phyloP scores from a whole-genome alignment of 331 rosid genomes.

The Dryas integrifolia region DNA sequence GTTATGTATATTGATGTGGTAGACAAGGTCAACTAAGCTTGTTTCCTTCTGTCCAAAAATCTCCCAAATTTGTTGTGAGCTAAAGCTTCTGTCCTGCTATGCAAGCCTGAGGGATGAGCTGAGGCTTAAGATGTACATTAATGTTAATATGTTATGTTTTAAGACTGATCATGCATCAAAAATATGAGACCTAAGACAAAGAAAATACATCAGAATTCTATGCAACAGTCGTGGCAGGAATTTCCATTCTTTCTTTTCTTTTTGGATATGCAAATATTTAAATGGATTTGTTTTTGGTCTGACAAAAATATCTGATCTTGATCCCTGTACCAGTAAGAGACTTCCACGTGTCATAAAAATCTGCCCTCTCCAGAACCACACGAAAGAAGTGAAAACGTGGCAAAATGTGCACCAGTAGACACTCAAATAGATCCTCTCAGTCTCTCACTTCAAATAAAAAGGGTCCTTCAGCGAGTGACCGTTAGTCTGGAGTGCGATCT shows the following conservation, averaged over 20 bases:
- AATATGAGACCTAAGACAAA: too few species aligned
- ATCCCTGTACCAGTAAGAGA: slow-evolving; percentile 27
- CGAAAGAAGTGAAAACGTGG: slow-evolving; percentile 46
- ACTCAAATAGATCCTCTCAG: neutral
- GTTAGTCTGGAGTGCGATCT: neutral
- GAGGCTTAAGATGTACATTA: too few species aligned
- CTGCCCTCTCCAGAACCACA: slow-evolving; percentile 41
- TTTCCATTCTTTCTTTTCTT: too few species aligned
- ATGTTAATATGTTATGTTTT: too few species aligned
- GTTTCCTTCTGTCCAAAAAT: neutral
- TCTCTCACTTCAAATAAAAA: neutral
- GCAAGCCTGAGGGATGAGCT: too few species aligned
- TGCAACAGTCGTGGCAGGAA: too few species aligned
- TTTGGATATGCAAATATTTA: too few species aligned
- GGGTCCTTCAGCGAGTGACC: slow-evolving; percentile 31
- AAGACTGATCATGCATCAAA: too few species aligned
- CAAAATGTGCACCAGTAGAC: slow-evolving; percentile 23
- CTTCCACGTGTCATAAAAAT: slow-evolving; percentile 44
- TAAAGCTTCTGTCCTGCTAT: neutral
- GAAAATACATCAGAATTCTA: too few species aligned
- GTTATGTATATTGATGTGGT: neutral
- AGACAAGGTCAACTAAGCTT: neutral
- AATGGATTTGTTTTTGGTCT: neutral
- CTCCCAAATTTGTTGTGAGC: neutral
- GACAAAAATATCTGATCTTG: slow-evolving; percentile 25